A percentile compares a stretch with the other conserved stretches of the same genome.
phyloP scores from a whole-genome alignment of 306 rosid species.

The Prosopis cineraria region DNA sequence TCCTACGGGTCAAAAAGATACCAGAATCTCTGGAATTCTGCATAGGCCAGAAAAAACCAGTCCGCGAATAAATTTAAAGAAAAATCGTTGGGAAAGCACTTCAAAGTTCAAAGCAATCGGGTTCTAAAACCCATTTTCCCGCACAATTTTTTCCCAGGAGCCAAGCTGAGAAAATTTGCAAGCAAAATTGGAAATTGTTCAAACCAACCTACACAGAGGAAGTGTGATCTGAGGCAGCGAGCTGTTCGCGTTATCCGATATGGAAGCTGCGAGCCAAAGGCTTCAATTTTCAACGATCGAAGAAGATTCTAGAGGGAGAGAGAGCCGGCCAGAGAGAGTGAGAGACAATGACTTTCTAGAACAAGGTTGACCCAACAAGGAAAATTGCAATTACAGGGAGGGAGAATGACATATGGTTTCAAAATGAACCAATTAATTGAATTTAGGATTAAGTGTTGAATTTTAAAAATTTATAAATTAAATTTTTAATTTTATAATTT shows the following conservation, averaged over 20 bases:
- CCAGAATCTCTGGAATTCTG: not conserved
- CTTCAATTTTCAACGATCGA: conserved; percentile 26
- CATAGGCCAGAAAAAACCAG: not conserved
- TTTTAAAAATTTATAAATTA: too few relatives aligned
- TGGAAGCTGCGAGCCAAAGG: not conserved
- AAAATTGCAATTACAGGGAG: too few relatives aligned
- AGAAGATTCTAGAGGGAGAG: conserved; percentile 51
- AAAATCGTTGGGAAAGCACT: not conserved
- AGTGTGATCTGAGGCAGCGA: conserved; percentile 12
- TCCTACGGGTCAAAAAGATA: not conserved
- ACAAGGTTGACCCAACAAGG: not conserved
- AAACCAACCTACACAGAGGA: conserved; percentile 25
- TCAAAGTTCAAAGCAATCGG: not conserved
- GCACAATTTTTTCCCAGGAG: conserved; percentile 10
- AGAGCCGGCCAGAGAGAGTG: not conserved
- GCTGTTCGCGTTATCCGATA: not conserved
- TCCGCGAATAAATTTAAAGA: not conserved
- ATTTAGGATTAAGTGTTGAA: too few relatives aligned
- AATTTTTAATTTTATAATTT: too few relatives aligned
- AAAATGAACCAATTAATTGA: too few relatives aligned
- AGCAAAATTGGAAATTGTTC: not conserved
- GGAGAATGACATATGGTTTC: too few relatives aligned
- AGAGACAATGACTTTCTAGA: not conserved
- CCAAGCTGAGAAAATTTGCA: conserved; percentile 21
- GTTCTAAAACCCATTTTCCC: not conserved